Evolutionary conservation across 2,329 filamentous ascomycete species (phyloP).

Genomic region (Pyricularia sp.): DNA sequence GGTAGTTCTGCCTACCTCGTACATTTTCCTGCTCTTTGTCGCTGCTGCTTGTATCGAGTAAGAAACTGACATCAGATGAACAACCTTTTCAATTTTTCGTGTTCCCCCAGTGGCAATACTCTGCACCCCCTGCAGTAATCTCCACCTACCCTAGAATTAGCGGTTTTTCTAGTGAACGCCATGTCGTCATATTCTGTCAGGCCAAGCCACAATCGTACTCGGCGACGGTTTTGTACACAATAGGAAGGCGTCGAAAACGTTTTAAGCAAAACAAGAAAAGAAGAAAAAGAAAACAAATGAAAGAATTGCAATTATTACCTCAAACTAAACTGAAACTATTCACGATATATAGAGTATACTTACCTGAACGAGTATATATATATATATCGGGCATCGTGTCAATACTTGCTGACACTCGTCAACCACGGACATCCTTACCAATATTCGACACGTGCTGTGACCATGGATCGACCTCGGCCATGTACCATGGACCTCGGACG

Average conservation of each 20-base stretch:
- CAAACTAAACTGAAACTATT: neutral
- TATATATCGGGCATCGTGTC: neutral
- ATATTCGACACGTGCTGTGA: neutral
- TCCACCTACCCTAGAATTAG: neutral
- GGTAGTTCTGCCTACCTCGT: too few relatives aligned
- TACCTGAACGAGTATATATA: neutral
- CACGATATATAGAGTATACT: neutral
- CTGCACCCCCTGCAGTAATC: neutral
- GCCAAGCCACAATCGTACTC: neutral
- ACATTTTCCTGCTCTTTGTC: neutral
- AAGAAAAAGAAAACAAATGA: neutral
- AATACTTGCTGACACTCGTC: neutral
- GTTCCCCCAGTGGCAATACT: neutral
- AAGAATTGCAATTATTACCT: neutral
- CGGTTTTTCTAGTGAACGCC: neutral
- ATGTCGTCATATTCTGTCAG: neutral
- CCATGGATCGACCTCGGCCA: neutral
- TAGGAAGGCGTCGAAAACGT: neutral
- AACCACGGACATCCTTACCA: neutral
- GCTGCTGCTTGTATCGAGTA: too few relatives aligned
- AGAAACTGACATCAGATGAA: neutral
- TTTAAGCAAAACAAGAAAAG: neutral
- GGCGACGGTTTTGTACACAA: neutral
- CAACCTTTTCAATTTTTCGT: neutral
- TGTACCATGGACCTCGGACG: neutral